Conservation (phyloP, 345 rosid genomes). For the Gossypium herbaceum region DNA sequence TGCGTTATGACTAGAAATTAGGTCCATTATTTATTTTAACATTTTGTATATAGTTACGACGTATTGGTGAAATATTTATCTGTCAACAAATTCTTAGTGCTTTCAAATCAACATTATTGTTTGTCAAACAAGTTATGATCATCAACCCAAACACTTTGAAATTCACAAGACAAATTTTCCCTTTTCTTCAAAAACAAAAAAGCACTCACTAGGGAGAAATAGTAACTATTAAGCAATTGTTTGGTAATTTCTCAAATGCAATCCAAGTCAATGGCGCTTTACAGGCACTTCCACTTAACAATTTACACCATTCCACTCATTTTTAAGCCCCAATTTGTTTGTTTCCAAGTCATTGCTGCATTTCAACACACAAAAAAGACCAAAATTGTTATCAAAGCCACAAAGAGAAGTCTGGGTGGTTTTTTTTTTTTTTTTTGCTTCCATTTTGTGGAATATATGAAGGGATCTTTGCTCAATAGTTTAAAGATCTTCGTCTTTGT, state of each 20-base stretch:
- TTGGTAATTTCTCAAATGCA: background rate
- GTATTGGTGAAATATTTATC: background rate
- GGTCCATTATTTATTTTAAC: too few species aligned
- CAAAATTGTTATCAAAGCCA: background rate
- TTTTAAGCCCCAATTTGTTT: background rate
- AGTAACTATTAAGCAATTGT: background rate
- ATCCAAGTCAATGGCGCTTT: too few species aligned
- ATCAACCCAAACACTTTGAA: background rate
- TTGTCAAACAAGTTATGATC: constrained; percentile 5
- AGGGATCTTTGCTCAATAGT: background rate
- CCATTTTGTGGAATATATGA: background rate
- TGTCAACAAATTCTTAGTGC: background rate
- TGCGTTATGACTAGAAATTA: too few species aligned
- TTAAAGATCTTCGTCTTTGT: background rate
- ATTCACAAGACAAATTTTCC: background rate
- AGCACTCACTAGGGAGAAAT: background rate
- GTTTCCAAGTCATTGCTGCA: background rate
- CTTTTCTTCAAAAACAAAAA: background rate
- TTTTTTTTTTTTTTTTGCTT: background rate
- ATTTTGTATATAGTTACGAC: too few species aligned
- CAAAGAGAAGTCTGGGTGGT: background rate
- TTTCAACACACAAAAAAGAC: background rate
- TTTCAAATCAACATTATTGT: background rate
- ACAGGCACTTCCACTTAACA: too few species aligned
- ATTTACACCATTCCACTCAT: background rate